Percentiles rank a stretch among this genome's conserved stretches.
phyloP scores from a whole-genome alignment of 1,139 yeast genomes.

The Neolecta irregularis region DNA sequence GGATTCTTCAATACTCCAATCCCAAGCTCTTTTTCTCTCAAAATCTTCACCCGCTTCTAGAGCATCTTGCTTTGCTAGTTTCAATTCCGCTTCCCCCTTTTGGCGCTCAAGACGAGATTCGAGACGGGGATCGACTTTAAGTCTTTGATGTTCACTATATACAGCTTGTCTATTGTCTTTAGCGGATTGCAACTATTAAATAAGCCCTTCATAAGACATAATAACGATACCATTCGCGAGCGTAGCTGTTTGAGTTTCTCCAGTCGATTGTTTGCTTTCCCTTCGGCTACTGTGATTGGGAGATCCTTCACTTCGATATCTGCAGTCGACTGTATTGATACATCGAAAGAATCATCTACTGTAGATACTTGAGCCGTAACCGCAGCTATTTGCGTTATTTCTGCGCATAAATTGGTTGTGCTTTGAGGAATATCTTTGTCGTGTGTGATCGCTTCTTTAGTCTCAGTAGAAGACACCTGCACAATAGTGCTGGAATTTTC shows the following conservation, averaged over 20 bases:
- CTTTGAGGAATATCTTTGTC: too few relatives aligned
- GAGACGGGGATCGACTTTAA: conserved; percentile 22
- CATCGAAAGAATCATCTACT: too few relatives aligned
- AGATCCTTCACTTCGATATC: conserved; percentile 4
- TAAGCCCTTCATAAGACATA: neutral
- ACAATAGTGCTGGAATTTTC: too few relatives aligned
- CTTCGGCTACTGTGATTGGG: too few relatives aligned
- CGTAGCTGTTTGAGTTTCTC: conserved; percentile 12
- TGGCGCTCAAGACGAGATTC: conserved; percentile 24
- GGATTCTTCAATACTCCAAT: conserved; percentile 52
- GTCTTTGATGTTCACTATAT: conserved; percentile 28
- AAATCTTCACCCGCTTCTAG: conserved; percentile 29
- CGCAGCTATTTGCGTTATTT: too few relatives aligned
- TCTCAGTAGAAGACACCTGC: too few relatives aligned
- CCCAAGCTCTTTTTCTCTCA: conserved; percentile 35
- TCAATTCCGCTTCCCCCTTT: conserved; percentile 27
- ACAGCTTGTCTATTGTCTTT: conserved; percentile 30
- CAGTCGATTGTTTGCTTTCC: conserved; percentile 7
- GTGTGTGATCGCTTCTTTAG: too few relatives aligned
- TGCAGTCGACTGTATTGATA: too few relatives aligned
- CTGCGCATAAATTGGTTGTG: too few relatives aligned
- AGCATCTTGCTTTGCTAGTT: conserved; percentile 28
- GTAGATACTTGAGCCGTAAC: too few relatives aligned
- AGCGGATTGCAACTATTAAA: conserved; percentile 19
- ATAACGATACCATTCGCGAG: conserved; percentile 10